Conservation (phyloP, 176 grass and related monocot genomes). For the Phoenix dactylifera region DNA sequence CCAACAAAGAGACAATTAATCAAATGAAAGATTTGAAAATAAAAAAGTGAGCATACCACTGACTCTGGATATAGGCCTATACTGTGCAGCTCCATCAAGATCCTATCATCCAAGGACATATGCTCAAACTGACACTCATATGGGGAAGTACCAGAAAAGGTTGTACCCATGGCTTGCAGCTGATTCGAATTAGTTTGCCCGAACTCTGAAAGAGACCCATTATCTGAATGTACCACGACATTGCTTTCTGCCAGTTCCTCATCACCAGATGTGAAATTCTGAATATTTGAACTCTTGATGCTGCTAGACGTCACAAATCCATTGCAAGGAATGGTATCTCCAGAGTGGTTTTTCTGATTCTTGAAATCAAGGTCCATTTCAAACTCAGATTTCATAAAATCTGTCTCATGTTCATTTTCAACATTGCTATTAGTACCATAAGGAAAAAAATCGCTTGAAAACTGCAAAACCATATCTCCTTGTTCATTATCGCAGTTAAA, state of each 20-base stretch:
- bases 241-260: constrained; percentile 25
- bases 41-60: constrained; percentile 31
- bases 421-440: constrained; percentile 26
- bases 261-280: constrained; percentile 28
- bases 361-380: constrained; percentile 31
- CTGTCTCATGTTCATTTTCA: constrained; percentile 34
- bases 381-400: constrained; percentile 29
- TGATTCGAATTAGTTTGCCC: constrained; percentile 21
- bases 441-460: constrained; percentile 30
- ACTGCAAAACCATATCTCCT: constrained; percentile 29
- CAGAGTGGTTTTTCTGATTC: constrained; percentile 27
- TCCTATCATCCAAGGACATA: constrained; percentile 67
- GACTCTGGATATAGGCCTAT: constrained; percentile 57
- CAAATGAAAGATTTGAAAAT: not conserved
- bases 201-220: constrained; percentile 24
- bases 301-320: constrained; percentile 41
- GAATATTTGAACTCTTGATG: constrained; percentile 36
- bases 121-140: constrained; percentile 46
- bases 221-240: constrained; percentile 26
- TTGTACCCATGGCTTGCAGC: constrained; percentile 24
- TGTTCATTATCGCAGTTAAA: constrained; percentile 23
- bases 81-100: constrained; percentile 78
- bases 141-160: constrained; percentile 29
- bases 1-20: too few species aligned
- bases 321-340: constrained; percentile 38